Evolutionary conservation across 139 green algal genomes (phyloP), one percentile per base, ranked within the genome.

Genomic region (Trebouxia sp.): DNA sequence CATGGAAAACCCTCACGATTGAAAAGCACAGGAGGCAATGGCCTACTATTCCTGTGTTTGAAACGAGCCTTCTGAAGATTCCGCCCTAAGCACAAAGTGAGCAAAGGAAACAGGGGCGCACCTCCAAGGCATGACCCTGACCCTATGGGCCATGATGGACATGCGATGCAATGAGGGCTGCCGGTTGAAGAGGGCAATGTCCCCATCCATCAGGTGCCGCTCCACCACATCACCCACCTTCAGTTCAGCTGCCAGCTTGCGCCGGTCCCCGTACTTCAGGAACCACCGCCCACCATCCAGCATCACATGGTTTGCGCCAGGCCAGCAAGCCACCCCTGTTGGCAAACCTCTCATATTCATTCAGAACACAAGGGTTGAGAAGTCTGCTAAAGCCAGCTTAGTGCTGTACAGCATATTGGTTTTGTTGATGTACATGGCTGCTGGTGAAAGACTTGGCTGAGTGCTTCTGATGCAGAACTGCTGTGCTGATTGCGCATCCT

Each of bases 111-210:
- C 1, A 26, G 66, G 53, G 76, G 38, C 48, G 6, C 41, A 85
- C 82, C 82, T 89, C 85, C 92, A 97, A 6, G 90, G 90, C 85
- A 96, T 89, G 65, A 99, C 91, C 38, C 91, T 89, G 20, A 89
- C 97, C 32, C 92, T 79, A 85, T 98, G 96, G 7, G 94, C 92
- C 97, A 98, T 98, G 91, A 99, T 99, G 85, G 94, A 98, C 82
- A 99, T 94, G 24, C 94, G 85, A 85, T 99, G 97, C 69, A 99
- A 89, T 6, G 86, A 94, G 80, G 97, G 97, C 88, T 99, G 97
- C 26, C 97, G 92, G 91, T 99, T 99, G 92, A 99, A 99, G 22
- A 99, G 92, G 42, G 99, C 91, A 32, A 99, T 85, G 83, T 99
- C 97, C 20, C 95, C 97, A 79, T 98, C 91, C 62, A 89, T 80